Evolutionary conservation across 306 rosid species (phyloP).

Genomic region (Fragaria nilgerrensis): DNA sequence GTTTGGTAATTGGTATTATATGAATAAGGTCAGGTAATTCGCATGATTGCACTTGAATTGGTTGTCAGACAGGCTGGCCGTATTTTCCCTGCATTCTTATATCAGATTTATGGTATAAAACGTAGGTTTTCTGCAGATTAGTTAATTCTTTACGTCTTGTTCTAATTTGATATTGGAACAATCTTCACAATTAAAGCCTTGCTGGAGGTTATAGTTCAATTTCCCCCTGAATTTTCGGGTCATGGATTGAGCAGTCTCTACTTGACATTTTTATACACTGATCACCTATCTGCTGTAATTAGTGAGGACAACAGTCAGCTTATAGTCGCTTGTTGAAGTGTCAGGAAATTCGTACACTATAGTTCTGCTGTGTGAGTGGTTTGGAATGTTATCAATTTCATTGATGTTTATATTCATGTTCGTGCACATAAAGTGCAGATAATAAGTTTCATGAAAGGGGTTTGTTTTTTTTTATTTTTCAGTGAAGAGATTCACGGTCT

Average conservation of each 20-base stretch:
- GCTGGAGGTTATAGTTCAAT: neutral
- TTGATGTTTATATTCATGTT: neutral
- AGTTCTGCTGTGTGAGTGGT: neutral
- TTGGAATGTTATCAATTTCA: neutral
- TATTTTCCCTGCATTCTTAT: neutral
- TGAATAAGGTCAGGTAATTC: neutral
- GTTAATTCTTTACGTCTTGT: neutral
- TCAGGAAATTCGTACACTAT: neutral
- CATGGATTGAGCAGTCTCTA: constrained; percentile 1
- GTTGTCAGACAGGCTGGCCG: neutral
- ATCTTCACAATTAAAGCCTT: neutral
- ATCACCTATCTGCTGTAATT: neutral
- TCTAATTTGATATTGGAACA: neutral
- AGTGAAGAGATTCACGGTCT: neutral
- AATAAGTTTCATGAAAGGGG: neutral
- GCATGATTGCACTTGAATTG: neutral
- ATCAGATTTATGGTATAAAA: neutral
- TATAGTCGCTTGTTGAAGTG: neutral
- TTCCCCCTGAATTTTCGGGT: neutral
- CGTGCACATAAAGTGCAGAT: neutral
- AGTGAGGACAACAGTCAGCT: neutral
- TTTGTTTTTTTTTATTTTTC: too few species aligned
- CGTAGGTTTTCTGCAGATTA: neutral
- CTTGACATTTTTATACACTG: neutral
- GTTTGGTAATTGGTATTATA: neutral